Conservation (phyloP, 192 early-diverging fungal species). For the Phycomyces nitens region DNA sequence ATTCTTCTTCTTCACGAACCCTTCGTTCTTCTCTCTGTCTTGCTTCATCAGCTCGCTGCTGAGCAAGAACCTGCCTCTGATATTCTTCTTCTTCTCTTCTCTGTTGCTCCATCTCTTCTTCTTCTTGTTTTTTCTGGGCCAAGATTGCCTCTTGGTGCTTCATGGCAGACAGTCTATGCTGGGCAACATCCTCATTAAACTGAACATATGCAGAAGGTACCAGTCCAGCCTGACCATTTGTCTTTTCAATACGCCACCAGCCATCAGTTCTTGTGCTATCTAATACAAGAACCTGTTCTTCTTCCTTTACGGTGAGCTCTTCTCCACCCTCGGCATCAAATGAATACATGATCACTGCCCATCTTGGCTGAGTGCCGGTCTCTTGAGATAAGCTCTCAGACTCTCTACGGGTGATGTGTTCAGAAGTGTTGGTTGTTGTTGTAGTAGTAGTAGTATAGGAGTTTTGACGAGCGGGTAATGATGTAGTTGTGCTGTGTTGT, state of each 20-base stretch:
- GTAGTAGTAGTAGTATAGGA: constrained; percentile 1
- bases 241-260: constrained; percentile 80
- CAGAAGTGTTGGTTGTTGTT: neutral
- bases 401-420: constrained; percentile 15
- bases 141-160: constrained; percentile 1
- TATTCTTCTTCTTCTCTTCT: neutral
- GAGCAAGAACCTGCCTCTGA: neutral
- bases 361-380: constrained; percentile 17
- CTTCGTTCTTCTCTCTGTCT: constrained; percentile 3
- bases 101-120: neutral
- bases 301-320: constrained; percentile 82
- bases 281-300: constrained; percentile 79
- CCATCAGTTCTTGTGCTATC: constrained; percentile 79
- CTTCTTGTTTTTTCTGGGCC: constrained; percentile 8
- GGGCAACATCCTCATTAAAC: constrained; percentile 28
- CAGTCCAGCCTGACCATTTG: constrained; percentile 62
- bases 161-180: constrained; percentile 2
- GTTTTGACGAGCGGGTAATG: constrained; percentile 12
- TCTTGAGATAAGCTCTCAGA: constrained; percentile 21
- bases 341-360: constrained; percentile 66
- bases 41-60: constrained; percentile 10
- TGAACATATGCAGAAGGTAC: constrained; percentile 83
- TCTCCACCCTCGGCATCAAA: constrained; percentile 82
- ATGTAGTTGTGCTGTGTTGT: too few species aligned
- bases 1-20: constrained; percentile 20